These are phyloP conservation scores for Saccharomycopsis sp. DNA, from an alignment of 805 yeast genomes.

Conservation along the genomic window DNA sequence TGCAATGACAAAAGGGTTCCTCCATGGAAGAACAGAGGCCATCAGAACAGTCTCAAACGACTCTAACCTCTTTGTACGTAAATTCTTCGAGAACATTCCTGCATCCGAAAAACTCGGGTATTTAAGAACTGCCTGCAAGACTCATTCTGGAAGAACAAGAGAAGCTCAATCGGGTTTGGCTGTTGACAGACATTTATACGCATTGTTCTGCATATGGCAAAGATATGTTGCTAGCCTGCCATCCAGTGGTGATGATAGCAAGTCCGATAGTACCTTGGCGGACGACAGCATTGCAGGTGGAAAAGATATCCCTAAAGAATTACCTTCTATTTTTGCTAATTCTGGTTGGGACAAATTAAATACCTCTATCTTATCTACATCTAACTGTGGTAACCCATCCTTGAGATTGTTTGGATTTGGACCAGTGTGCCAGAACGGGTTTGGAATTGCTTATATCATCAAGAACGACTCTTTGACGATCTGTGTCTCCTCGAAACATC, in stretches of 20 bases:
- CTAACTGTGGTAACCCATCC: conserved; percentile 91
- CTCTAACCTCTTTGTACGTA: conserved; percentile 75
- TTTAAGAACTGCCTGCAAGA: conserved; percentile 61
- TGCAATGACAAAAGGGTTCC: conserved; percentile 84
- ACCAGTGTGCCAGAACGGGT: conserved; percentile 84
- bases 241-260: conserved; percentile 19
- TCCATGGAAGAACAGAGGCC: conserved; percentile 92
- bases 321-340: conserved; percentile 78
- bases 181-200: conserved; percentile 89
- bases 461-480: conserved; percentile 72
- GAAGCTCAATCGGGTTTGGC: conserved; percentile 73
- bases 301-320: conserved; percentile 25
- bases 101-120: conserved; percentile 52
- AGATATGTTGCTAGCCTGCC: conserved; percentile 38
- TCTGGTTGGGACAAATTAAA: conserved; percentile 83
- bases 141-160: conserved; percentile 63
- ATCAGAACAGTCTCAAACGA: conserved; percentile 77
- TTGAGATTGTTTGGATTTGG: conserved; percentile 85
- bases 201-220: conserved; percentile 83
- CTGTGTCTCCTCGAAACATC: conserved; percentile 79
- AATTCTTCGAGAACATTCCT: conserved; percentile 66
- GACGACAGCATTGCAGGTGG: conserved; percentile 28
- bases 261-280: conserved; percentile 21
- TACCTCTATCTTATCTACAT: conserved; percentile 72
- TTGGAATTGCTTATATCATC: conserved; percentile 88